phyloP scores from a whole-genome alignment of 495 filamentous ascomycete genomes.

The Penicillium goetzii region DNA sequence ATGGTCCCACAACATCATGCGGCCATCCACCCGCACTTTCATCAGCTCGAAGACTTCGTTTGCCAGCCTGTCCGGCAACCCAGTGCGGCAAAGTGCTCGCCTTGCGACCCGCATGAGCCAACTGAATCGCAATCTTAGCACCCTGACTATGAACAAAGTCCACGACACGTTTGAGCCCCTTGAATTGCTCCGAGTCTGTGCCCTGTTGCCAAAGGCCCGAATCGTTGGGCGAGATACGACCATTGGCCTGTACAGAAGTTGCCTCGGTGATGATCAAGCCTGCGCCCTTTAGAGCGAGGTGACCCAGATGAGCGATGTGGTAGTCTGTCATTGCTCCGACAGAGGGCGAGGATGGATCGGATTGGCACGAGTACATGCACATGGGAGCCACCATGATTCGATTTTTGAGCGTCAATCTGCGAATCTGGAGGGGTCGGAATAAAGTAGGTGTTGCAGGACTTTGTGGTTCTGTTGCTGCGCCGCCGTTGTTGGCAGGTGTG shows the following conservation, averaged over 20 bases:
- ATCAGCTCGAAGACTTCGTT: not conserved
- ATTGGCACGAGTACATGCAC: not conserved
- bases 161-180: not conserved
- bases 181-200: not conserved
- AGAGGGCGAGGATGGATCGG: not conserved
- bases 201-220: not conserved
- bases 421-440: not conserved
- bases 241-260: not conserved
- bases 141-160: not conserved
- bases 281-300: not conserved
- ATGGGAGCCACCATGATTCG: not conserved
- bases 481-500: not conserved
- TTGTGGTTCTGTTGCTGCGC: not conserved
- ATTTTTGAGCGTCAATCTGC: not conserved
- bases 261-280: not conserved
- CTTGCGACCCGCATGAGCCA: slow-evolving; percentile 4
- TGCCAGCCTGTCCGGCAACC: not conserved
- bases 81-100: not conserved
- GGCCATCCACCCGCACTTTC: not conserved
- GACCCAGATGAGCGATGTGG: not conserved
- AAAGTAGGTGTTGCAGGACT: not conserved
- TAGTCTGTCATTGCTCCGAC: not conserved
- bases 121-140: slow-evolving; percentile 2
- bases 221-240: not conserved
- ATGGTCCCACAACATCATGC: not conserved